phyloP scores from a whole-genome alignment of 2,329 filamentous ascomycete genomes.

The Aspergillus chevalieri region DNA sequence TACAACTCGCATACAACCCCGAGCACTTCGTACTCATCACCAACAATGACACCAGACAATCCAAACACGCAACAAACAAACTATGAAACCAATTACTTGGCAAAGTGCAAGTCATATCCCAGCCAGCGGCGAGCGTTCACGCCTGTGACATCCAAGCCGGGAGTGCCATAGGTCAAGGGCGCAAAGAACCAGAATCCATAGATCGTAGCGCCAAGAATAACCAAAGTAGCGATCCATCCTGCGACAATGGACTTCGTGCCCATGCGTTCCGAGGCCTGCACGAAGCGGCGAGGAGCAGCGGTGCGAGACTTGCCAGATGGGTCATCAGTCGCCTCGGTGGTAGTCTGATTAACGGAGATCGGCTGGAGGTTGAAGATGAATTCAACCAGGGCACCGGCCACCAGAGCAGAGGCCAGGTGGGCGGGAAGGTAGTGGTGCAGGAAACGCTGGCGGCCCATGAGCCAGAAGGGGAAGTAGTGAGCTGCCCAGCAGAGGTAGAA shows the following conservation, averaged over 20 bases:
- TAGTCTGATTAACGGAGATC: constrained; percentile 29
- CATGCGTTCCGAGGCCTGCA: constrained; percentile 76
- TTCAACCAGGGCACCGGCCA: constrained; percentile 85
- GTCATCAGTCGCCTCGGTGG: constrained; percentile 45
- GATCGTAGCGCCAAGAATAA: constrained; percentile 62
- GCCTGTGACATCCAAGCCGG: constrained; percentile 71
- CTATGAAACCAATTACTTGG: constrained; percentile 60
- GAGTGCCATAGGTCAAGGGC: constrained; percentile 90
- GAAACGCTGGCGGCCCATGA: constrained; percentile 98
- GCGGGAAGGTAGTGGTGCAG: constrained; percentile 95
- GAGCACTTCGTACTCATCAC: neutral
- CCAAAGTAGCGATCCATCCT: constrained; percentile 70
- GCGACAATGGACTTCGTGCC: constrained; percentile 68
- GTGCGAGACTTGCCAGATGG: constrained; percentile 38
- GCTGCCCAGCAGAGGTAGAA: constrained; percentile 98
- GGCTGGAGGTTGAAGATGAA: constrained; percentile 94
- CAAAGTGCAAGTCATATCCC: constrained; percentile 95
- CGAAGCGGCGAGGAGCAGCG: constrained; percentile 48
- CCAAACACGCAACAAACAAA: neutral
- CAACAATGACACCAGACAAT: neutral
- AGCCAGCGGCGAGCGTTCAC: constrained; percentile 89
- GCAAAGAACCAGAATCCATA: constrained; percentile 90
- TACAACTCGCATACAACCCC: too few species aligned
- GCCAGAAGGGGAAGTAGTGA: constrained; percentile 94
- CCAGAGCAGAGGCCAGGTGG: constrained; percentile 82